Percentiles rank a stretch among this genome's conserved stretches.
Evolutionary conservation across 495 filamentous ascomycete genomes (phyloP).

Genomic region (Aspergillus avenaceus): DNA sequence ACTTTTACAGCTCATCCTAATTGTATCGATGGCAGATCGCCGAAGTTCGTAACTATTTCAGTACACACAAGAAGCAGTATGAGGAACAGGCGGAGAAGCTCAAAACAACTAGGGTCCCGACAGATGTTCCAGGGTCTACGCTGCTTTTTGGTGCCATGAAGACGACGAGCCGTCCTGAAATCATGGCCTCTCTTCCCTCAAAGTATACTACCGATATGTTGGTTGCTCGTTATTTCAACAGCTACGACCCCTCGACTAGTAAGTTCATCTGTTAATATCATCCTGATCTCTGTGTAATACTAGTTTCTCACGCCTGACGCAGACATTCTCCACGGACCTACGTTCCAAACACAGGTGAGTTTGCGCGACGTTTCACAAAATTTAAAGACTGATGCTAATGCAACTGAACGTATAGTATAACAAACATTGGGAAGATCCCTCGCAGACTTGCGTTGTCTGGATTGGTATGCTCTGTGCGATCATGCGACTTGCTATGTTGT

Average conservation of each 20-base stretch:
- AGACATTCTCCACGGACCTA: constrained; percentile 81
- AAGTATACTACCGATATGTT: constrained; percentile 79
- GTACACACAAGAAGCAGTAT: constrained; percentile 62
- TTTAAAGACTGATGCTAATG: constrained; percentile 1
- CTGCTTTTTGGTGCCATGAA: constrained; percentile 71
- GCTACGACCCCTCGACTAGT: constrained; percentile 69
- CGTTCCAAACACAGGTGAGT: constrained; percentile 65
- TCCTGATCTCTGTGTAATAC: background rate
- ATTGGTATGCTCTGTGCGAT: constrained; percentile 84
- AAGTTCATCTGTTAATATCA: constrained; percentile 18
- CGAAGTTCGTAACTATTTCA: constrained; percentile 90
- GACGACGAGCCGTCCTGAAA: constrained; percentile 65
- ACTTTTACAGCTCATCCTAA: constrained; percentile 6
- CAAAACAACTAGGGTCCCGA: constrained; percentile 56
- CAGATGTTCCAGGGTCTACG: constrained; percentile 57
- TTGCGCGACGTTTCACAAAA: background rate
- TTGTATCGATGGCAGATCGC: constrained; percentile 58
- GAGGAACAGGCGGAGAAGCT: constrained; percentile 61
- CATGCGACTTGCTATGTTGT: constrained; percentile 85
- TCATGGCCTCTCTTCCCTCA: constrained; percentile 74
- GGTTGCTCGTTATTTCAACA: constrained; percentile 68
- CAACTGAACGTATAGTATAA: constrained; percentile 57
- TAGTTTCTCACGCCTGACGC: constrained; percentile 38
- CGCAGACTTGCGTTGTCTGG: constrained; percentile 79
- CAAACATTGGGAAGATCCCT: constrained; percentile 80